Evolutionary conservation across 108 stramenopile genomes (phyloP), one percentile per base, ranked within the genome.

Genomic region (Pseudonitzschia multiseries): DNA sequence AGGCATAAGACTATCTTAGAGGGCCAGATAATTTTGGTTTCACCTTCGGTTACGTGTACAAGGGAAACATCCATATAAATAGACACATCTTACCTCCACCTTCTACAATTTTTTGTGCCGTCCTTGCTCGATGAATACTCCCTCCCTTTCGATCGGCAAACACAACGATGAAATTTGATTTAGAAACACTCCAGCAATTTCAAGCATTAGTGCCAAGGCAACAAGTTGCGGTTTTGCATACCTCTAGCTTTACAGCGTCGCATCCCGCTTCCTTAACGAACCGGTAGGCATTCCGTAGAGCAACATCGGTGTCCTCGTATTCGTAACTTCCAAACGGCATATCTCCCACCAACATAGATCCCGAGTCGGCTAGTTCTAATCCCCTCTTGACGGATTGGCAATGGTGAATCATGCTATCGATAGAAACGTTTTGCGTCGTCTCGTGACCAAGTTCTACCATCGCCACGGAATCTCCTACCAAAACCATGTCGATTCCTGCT

Each of bases 261-360:
- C 92, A 88, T 51, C 91, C 89, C 29, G 86, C 91, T 71, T 94
- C 95, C 74, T 97, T 96, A 40, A 96, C 85, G 73, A 98, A 93
- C 48, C 93, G 77, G 66, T 92, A 96, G 5, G 95, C 96, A 80
- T 96, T 96, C 59, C 78, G 74, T 20, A 98, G 73, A 5, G 89
- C 91, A 57, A 95, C 77, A 81, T 97, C 89, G 53, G 90, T 85
- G 57, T 96, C 90, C 44, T 90, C 75, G 50, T 83, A 90, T 76
- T 98, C 97, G 77, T 98, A 99, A 12, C 93, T 82, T 40, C 97
- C 98, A 79, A 99, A 97, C 5, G 99, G 99, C 94, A 99, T 96
- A 75, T 99, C 99, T 0, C 93, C 96, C 0, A 99, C 88, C n/a
- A 99, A 72, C 64, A 99, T 80, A 29, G 75, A 46, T 27, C 71